Percentiles rank a stretch among this genome's conserved stretches.
phyloP scores from a whole-genome alignment of 169 alveolate genomes.

The Cryptosporidium xiaoi region DNA sequence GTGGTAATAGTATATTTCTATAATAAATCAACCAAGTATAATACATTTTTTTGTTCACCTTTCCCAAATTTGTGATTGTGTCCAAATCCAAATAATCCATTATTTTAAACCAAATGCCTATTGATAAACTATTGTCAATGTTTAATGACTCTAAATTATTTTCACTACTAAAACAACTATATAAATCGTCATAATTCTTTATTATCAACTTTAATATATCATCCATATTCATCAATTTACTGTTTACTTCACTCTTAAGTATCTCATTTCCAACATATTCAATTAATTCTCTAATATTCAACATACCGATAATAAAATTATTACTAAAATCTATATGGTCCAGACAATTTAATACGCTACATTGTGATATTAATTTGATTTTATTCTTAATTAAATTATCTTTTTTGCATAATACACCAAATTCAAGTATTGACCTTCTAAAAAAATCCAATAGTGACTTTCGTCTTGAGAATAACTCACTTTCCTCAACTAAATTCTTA shows the following conservation, averaged over 20 bases:
- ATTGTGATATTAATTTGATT: not conserved
- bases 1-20: constrained; percentile 48
- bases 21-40: constrained; percentile 32
- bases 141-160: not conserved
- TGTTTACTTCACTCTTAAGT: not conserved
- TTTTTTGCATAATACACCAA: not conserved
- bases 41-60: not conserved
- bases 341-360: constrained; percentile 22
- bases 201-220: not conserved
- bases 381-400: not conserved
- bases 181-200: not conserved
- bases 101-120: constrained; percentile 34
- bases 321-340: constrained; percentile 13
- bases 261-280: constrained; percentile 21
- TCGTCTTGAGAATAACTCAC: not conserved
- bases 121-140: not conserved
- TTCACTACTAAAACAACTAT: not conserved
- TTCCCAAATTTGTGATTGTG: not conserved
- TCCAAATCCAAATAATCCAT: constrained; percentile 25
- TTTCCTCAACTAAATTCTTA: not conserved
- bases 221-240: not conserved
- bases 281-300: constrained; percentile 10
- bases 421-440: not conserved
- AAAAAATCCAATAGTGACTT: constrained; percentile 8
- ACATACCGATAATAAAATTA: not conserved